Conservation (phyloP, 371 early-diverging fungal genomes). For the Choanephora cucurbitarum region DNA sequence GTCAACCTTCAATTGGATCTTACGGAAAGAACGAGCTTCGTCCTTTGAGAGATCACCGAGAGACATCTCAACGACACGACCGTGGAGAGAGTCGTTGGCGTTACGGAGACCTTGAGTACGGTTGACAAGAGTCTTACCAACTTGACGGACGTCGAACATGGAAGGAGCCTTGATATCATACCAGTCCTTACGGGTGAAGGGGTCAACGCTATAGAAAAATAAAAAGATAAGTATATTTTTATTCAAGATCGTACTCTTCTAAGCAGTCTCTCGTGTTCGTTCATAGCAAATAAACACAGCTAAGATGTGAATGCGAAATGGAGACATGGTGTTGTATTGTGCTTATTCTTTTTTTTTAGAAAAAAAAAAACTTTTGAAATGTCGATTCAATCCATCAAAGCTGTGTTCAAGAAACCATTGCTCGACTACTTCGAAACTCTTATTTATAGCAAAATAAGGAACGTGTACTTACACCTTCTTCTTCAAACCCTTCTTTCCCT, state of each 20-base stretch:
- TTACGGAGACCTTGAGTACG: conserved; percentile 95
- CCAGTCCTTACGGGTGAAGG: conserved; percentile 99
- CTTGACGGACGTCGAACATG: conserved; percentile 90
- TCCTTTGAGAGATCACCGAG: conserved; percentile 97
- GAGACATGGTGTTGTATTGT: too few species aligned
- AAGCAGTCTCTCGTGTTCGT: too few species aligned
- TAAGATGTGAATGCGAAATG: too few species aligned
- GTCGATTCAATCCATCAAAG: background rate
- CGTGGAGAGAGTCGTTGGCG: conserved; percentile 93
- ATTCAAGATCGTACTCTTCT: too few species aligned
- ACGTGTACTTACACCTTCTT: conserved; percentile 87
- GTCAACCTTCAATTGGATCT: conserved; percentile 96
- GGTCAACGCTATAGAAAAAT: conserved; percentile 75
- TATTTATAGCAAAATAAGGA: too few species aligned
- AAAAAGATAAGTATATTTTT: conserved; percentile 20
- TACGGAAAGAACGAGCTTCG: conserved; percentile 93
- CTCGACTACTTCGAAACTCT: too few species aligned
- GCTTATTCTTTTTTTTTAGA: background rate
- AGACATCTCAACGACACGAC: conserved; percentile 96
- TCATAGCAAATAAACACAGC: too few species aligned
- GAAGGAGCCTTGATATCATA: conserved; percentile 99
- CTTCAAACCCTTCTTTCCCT: conserved; percentile 97
- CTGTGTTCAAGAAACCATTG: too few species aligned
- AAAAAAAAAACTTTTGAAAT: background rate
- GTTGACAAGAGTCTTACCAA: conserved; percentile 99